Base-by-base conservation (phyloP, 148 eudicot species). In the Dysphania ambrosioides region DNA sequence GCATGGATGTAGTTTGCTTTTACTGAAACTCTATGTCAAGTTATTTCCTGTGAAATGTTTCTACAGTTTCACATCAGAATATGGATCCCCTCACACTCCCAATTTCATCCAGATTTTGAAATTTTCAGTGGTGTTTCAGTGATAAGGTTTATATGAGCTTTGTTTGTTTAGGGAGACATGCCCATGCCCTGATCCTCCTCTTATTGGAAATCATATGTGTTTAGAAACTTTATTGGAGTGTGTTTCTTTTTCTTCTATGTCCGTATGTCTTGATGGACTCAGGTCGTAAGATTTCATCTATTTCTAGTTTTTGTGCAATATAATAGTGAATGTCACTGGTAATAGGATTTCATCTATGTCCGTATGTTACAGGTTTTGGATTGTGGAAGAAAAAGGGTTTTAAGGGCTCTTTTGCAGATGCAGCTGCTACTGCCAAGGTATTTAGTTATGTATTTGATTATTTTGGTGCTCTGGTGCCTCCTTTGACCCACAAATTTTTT, bases 391-490 rank as follows among this genome's bases (percentile, higher is more conserved):
- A 84, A 85, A 85, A 88, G 78, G 98, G 97, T 24, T 87, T 94
- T 32, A 91, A 88, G 82, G 98, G 95, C 56, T 91, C 98, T 27
- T 89, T 94, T 24, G 84, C 76, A 64, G 97, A 91, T 36, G 97
- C 98, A 23, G 91, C 89, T 71, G 67, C 91, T 73, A 86, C 88
- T 53, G 98, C 98, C 76, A 94, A 88, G 97, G 98, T 87, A 77
- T 40, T 61, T 67, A 1, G 2, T 73, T 49, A 32, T 49, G 31
- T 44, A n/a, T 53, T 49, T 68, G 21, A 62, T 47, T 40, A 36
- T 6, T 26, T 16, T 67, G 23, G 41, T 58, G 51, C 58, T 70
- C 66, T 16, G 8, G 2, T 18, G 11, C 66, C 55, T 75, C 18
- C 53, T 47, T 5, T 12, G 21, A 13, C 18, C 53, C n/a, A 47